Conservation (phyloP, 169 alveolate genomes). For the Plasmodium gallinaceum region DNA sequence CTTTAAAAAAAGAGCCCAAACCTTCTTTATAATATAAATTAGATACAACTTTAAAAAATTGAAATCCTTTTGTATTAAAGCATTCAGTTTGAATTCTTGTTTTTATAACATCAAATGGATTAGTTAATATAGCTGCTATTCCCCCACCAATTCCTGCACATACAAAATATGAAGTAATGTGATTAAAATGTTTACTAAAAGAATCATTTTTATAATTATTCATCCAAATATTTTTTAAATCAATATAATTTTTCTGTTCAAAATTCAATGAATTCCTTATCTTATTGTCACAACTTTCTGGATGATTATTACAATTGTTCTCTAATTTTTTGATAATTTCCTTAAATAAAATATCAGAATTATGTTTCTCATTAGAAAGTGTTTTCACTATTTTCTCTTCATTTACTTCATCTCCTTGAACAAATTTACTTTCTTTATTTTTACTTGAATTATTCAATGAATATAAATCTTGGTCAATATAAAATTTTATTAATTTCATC, state of each 20-base stretch:
- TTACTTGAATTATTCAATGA: conserved; percentile 18
- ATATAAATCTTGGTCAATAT: conserved; percentile 20
- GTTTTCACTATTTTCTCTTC: not conserved
- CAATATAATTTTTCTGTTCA: conserved; percentile 23
- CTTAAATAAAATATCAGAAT: conserved; percentile 12
- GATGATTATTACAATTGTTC: conserved; percentile 25
- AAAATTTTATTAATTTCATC: conserved; percentile 8
- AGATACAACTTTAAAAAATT: conserved; percentile 79
- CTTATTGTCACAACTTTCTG: conserved; percentile 21
- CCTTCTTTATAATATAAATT: conserved; percentile 89
- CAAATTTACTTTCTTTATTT: conserved; percentile 1
- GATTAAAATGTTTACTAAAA: conserved; percentile 64
- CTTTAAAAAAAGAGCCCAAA: conserved; percentile 91
- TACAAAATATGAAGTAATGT: conserved; percentile 82
- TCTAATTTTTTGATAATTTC: conserved; percentile 30
- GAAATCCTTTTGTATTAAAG: conserved; percentile 78
- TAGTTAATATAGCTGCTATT: conserved; percentile 95
- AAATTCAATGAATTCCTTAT: conserved; percentile 28
- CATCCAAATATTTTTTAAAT: conserved; percentile 44
- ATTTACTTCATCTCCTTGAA: not conserved
- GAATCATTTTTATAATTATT: conserved; percentile 52
- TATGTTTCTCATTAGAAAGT: conserved; percentile 7
- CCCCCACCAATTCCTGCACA: conserved; percentile 97
- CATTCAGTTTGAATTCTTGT: conserved; percentile 96
- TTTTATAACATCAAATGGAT: conserved; percentile 97